phyloP scores from a whole-genome alignment of 805 yeast genomes.

The Cyberlindnera sargentensis region DNA sequence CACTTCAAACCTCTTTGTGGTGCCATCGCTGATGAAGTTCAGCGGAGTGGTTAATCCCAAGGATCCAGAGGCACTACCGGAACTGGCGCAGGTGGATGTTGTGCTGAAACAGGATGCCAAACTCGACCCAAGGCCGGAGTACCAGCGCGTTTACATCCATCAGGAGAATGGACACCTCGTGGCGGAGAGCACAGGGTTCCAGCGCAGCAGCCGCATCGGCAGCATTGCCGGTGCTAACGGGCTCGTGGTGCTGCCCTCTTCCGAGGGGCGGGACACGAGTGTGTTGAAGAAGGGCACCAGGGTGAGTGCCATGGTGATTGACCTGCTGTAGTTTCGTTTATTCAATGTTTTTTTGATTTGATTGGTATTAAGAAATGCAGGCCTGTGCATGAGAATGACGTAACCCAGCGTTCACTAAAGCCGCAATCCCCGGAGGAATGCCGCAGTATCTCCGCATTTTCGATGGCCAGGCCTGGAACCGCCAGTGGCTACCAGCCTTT shows the following conservation, averaged over 20 bases:
- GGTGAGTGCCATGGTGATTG: slow-evolving; percentile 25
- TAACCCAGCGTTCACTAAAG: too few species aligned
- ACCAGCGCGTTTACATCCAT: slow-evolving; percentile 35
- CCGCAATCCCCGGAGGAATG: too few species aligned
- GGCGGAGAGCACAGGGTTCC: slow-evolving; percentile 42
- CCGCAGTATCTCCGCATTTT: neutral
- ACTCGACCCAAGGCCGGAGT: slow-evolving; percentile 46
- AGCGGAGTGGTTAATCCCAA: slow-evolving; percentile 25
- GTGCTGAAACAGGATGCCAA: slow-evolving; percentile 24
- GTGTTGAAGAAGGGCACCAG: slow-evolving; percentile 15
- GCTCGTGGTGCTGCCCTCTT: slow-evolving; percentile 36
- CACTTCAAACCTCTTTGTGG: slow-evolving; percentile 39
- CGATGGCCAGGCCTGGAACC: neutral
- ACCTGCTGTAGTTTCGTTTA: slow-evolving; percentile 5
- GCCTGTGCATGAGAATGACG: too few species aligned
- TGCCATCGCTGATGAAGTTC: slow-evolving; percentile 34
- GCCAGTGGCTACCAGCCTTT: too few species aligned
- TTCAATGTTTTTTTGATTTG: too few species aligned
- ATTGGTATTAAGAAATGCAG: too few species aligned
- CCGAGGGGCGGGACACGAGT: slow-evolving; percentile 6
- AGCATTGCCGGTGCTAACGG: slow-evolving; percentile 43
- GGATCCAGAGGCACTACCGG: slow-evolving; percentile 15
- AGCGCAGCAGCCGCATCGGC: slow-evolving; percentile 42
- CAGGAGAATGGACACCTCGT: slow-evolving; percentile 25
- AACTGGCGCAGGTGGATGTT: slow-evolving; percentile 30